Evolutionary conservation across 768 basidiomycete species (phyloP).

Genomic region (Mycena crocata): DNA sequence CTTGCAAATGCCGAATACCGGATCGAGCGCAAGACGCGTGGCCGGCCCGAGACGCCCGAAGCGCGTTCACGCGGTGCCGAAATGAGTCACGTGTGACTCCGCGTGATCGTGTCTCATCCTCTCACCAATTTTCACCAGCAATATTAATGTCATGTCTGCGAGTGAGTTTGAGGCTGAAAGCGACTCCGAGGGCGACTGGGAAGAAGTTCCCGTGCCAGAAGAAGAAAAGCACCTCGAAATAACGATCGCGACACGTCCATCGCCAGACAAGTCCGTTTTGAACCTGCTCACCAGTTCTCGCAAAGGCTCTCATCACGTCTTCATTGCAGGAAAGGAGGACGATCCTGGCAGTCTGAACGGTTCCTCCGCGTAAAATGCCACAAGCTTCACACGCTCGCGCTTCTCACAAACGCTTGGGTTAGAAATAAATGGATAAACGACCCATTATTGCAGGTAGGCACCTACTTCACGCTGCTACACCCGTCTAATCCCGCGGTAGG

Average conservation of each 20-base stretch:
- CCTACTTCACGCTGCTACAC: conserved; percentile 17
- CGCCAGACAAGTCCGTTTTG: conserved; percentile 65
- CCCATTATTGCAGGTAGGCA: conserved; percentile 79
- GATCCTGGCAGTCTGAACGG: conserved; percentile 76
- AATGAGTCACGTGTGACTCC: too few relatives aligned
- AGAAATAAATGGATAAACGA: conserved; percentile 92
- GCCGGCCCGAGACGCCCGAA: too few relatives aligned
- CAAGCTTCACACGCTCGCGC: conserved; percentile 88
- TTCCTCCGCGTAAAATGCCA: conserved; percentile 83
- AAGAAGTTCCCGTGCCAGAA: too few relatives aligned
- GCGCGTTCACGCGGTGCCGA: too few relatives aligned
- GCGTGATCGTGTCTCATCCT: too few relatives aligned
- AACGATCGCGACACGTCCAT: too few relatives aligned
- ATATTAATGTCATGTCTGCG: conserved; percentile 39
- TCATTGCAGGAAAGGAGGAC: conserved; percentile 56
- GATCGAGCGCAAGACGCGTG: too few relatives aligned
- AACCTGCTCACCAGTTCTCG: conserved; percentile 9
- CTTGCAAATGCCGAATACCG: too few relatives aligned
- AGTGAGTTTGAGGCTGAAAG: conserved; percentile 50
- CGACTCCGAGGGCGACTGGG: conserved; percentile 86
- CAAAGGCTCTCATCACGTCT: conserved; percentile 22
- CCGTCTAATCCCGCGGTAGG: conserved; percentile 58
- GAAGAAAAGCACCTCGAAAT: too few relatives aligned
- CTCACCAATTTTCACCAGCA: too few relatives aligned
- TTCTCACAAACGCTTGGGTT: conserved; percentile 77